Evolutionary conservation across 2,329 filamentous ascomycete genomes (phyloP).

Genomic region (Aspergillus sp.): DNA sequence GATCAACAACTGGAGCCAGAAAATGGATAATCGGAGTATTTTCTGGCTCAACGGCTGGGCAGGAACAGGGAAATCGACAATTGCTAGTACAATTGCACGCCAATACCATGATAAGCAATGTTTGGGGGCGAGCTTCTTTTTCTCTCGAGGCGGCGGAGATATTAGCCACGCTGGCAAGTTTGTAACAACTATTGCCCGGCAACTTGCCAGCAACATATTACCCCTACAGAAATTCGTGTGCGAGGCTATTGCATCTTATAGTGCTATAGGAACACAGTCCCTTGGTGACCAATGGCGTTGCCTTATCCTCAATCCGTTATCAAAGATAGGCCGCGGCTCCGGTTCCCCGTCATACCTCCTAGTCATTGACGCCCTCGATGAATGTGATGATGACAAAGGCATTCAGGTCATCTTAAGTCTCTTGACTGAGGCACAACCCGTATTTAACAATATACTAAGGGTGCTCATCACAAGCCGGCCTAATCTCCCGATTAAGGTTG

Average conservation of each 20-base stretch:
- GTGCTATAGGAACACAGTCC: conserved; percentile 22
- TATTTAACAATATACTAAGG: conserved; percentile 14
- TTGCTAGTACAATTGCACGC: conserved; percentile 34
- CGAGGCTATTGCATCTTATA: conserved; percentile 23
- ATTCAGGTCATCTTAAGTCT: conserved; percentile 22
- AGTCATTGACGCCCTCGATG: conserved; percentile 29
- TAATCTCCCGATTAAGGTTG: conserved; percentile 22
- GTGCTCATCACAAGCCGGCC: conserved; percentile 30
- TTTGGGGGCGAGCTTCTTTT: conserved; percentile 43
- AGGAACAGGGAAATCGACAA: conserved; percentile 31
- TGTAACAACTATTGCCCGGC: conserved; percentile 35
- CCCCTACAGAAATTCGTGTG: conserved; percentile 19
- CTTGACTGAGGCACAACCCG: conserved; percentile 14
- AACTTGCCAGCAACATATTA: conserved; percentile 32
- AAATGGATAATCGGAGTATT: conserved; percentile 20
- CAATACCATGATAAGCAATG: conserved; percentile 14
- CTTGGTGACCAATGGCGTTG: conserved; percentile 29
- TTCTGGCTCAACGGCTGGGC: conserved; percentile 42
- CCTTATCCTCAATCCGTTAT: conserved; percentile 26
- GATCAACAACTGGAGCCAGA: conserved; percentile 23
- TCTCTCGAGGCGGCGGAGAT: conserved; percentile 43
- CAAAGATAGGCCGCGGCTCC: neutral
- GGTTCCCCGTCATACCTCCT: conserved; percentile 6
- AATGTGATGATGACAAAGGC: conserved; percentile 23
- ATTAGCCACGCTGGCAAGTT: conserved; percentile 28